Conservation (phyloP, 352 stramenopile genomes). For the Pythium coloratum region DNA sequence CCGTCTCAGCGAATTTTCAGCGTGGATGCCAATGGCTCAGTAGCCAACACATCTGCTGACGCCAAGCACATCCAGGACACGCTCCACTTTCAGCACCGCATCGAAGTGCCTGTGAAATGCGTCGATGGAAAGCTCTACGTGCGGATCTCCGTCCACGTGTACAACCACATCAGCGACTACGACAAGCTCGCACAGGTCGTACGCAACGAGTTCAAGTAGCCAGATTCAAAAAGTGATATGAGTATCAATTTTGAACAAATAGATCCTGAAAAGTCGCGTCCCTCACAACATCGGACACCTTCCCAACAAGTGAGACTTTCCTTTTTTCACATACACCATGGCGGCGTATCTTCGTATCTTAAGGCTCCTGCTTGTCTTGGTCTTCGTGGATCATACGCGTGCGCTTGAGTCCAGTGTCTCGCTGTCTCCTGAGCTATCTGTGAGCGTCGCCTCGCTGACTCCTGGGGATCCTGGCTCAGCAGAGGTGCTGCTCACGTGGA, state of each 20-base stretch:
- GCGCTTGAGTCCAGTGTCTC: constrained; percentile 1
- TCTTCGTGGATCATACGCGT: not conserved
- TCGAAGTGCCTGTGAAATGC: constrained; percentile 95
- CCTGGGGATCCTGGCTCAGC: constrained; percentile 45
- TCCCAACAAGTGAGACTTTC: not conserved
- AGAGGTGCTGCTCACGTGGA: constrained; percentile 43
- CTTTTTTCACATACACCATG: not conserved
- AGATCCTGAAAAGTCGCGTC: not conserved
- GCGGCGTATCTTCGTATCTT: not conserved
- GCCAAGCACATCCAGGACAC: constrained; percentile 91
- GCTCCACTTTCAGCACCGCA: constrained; percentile 69
- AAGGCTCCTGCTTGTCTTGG: not conserved
- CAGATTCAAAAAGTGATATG: not conserved
- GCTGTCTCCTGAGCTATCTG: not conserved
- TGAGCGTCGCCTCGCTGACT: constrained; percentile 9
- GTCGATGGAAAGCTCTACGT: constrained; percentile 86
- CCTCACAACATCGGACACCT: not conserved
- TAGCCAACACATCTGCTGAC: constrained; percentile 67
- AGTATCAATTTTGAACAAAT: not conserved
- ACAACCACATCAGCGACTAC: constrained; percentile 90
- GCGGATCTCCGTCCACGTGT: constrained; percentile 91
- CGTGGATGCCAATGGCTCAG: constrained; percentile 4
- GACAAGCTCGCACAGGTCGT: constrained; percentile 44
- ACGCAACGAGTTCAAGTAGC: constrained; percentile 6
- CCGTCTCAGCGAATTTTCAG: constrained; percentile 56